A percentile compares a stretch with the other conserved stretches of the same genome.
Conservation (phyloP, 2,329 filamentous ascomycete species). For the Colletotrichum horii region DNA sequence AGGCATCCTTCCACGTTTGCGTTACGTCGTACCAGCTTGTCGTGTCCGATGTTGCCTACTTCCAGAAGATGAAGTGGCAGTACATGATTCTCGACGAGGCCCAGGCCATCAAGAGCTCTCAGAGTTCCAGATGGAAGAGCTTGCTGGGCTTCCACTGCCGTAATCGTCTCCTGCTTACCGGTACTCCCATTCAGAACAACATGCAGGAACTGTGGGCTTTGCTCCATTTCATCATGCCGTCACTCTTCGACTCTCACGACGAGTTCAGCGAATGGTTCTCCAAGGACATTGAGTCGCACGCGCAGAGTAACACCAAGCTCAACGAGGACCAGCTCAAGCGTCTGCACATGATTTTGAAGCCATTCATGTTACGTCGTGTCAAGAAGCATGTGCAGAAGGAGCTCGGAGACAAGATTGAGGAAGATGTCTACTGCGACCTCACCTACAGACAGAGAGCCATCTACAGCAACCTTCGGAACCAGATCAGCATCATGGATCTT, state of each 20-base stretch:
- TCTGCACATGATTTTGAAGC: constrained; percentile 98
- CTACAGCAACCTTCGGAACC: constrained; percentile 90
- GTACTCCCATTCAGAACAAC: constrained; percentile 99
- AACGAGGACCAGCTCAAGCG: constrained; percentile 98
- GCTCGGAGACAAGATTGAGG: constrained; percentile 96
- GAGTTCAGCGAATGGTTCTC: constrained; percentile 95
- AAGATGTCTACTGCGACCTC: constrained; percentile 94
- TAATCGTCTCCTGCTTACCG: constrained; percentile 90
- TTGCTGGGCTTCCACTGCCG: constrained; percentile 93
- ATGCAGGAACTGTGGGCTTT: constrained; percentile 99
- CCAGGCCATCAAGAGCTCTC: constrained; percentile 97
- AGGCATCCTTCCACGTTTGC: constrained; percentile 93
- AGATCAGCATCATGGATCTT: constrained; percentile 98
- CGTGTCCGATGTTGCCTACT: constrained; percentile 94
- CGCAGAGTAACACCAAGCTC: constrained; percentile 98
- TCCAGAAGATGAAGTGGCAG: constrained; percentile 99
- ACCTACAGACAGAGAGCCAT: constrained; percentile 95
- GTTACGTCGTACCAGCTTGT: constrained; percentile 98
- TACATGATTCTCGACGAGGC: constrained; percentile 99
- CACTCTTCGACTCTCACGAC: constrained; percentile 91
- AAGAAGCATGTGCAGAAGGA: constrained; percentile 99
- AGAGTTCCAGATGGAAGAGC: constrained; percentile 96
- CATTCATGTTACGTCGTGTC: constrained; percentile 98
- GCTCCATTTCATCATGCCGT: constrained; percentile 99
- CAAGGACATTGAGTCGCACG: constrained; percentile 96